Evolutionary conservation across 1,284 basidiomycete species (phyloP).

Genomic region (Cutaneotrichosporon spelunceum): DNA sequence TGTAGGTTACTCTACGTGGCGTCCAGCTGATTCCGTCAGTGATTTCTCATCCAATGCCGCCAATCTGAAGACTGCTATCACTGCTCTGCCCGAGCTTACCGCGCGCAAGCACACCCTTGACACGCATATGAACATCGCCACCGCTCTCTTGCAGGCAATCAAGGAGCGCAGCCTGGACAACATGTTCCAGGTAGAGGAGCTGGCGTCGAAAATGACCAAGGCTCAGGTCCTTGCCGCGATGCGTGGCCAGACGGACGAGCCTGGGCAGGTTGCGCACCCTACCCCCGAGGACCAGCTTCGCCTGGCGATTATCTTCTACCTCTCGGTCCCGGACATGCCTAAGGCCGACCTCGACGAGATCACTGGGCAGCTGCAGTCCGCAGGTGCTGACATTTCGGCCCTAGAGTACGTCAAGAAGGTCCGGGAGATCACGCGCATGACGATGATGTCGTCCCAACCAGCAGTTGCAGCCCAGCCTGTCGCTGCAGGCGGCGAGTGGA

Average conservation of each 20-base stretch:
- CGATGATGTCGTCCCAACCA: slow-evolving; percentile 76
- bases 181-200: slow-evolving; percentile 93
- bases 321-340: slow-evolving; percentile 76
- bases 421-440: slow-evolving; percentile 86
- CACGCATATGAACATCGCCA: slow-evolving; percentile 99
- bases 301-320: slow-evolving; percentile 88
- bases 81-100: slow-evolving; percentile 94
- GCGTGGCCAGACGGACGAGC: slow-evolving; percentile 56
- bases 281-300: slow-evolving; percentile 86
- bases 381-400: slow-evolving; percentile 75
- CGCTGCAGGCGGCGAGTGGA: slow-evolving; percentile 57
- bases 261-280: slow-evolving; percentile 54
- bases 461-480: slow-evolving; percentile 54
- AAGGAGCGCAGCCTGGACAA: slow-evolving; percentile 93
- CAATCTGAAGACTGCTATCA: slow-evolving; percentile 95
- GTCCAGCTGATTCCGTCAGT: slow-evolving; percentile 51
- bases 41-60: slow-evolving; percentile 93
- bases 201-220: slow-evolving; percentile 78
- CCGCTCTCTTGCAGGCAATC: slow-evolving; percentile 90
- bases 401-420: slow-evolving; percentile 91
- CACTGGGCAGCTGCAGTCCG: slow-evolving; percentile 76
- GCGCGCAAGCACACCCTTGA: slow-evolving; percentile 94
- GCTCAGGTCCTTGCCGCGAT: slow-evolving; percentile 77
- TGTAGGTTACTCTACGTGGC: slow-evolving; percentile 59
- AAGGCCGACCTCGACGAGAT: slow-evolving; percentile 85